Percentiles rank a stretch among this genome's conserved stretches.
phyloP scores from a whole-genome alignment of 1,284 basidiomycete genomes.

The Irpex sp. region DNA sequence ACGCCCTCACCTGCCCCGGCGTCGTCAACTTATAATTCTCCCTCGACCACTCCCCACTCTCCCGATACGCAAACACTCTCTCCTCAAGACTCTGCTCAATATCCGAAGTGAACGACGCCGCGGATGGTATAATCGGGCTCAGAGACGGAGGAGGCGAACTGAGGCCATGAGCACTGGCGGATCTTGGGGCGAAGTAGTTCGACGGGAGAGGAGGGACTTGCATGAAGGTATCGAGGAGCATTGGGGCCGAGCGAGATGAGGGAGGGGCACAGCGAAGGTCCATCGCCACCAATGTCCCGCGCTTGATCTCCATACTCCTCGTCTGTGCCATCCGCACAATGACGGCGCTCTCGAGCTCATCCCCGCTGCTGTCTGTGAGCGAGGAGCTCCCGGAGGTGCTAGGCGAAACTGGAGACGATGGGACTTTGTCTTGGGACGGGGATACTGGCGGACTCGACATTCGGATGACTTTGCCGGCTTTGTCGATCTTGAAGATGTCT shows the following conservation, averaged over 20 bases:
- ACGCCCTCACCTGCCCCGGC: conserved; percentile 11
- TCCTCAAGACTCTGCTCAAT: conserved; percentile 13
- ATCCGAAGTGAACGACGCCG: conserved; percentile 11
- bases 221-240: not conserved
- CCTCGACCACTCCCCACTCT: conserved; percentile 10
- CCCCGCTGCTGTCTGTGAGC: conserved; percentile 1
- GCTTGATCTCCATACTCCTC: conserved; percentile 15
- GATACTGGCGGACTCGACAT: not conserved
- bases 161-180: not conserved
- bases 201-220: not conserved
- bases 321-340: conserved; percentile 12
- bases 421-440: not conserved
- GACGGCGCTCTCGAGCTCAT: conserved; percentile 8
- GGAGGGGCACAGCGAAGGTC: conserved; percentile 3
- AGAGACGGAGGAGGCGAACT: conserved; percentile 12
- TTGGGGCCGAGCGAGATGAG: not conserved
- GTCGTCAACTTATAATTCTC: conserved; percentile 11
- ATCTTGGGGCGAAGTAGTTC: not conserved
- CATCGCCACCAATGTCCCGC: conserved; percentile 12
- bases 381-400: conserved; percentile 1
- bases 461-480: conserved; percentile 7
- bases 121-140: conserved; percentile 11
- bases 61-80: conserved; percentile 12
- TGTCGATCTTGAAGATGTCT: conserved; percentile 10
- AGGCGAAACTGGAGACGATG: not conserved